A percentile compares a stretch with the other conserved stretches of the same genome.
These are phyloP conservation scores for Plantago elongata DNA, from an alignment of 257 asterid species.

Conservation along the genomic window DNA sequence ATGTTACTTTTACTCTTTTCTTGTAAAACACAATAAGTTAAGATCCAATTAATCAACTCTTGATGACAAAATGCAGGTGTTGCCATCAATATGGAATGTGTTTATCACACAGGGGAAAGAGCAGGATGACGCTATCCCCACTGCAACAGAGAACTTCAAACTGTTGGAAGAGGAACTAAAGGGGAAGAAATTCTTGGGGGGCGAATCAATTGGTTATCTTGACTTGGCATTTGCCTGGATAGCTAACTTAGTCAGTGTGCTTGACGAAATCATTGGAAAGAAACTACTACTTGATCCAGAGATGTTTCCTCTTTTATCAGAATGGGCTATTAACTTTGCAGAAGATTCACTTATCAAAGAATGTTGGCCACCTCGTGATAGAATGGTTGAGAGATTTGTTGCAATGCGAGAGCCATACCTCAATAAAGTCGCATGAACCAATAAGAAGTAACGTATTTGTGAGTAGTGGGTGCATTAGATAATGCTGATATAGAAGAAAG, in stretches of 20 bases:
- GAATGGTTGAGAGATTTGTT: slow-evolving; percentile 28
- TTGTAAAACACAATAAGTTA: no score
- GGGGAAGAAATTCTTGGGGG: slow-evolving; percentile 38
- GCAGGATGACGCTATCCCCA: slow-evolving; percentile 28
- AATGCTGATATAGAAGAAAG: no score
- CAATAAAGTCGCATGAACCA: slow-evolving; percentile 11
- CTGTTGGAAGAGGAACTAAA: slow-evolving; percentile 32
- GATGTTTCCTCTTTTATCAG: slow-evolving; percentile 27
- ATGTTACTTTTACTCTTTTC: no score
- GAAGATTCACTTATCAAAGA: slow-evolving; percentile 36
- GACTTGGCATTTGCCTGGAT: slow-evolving; percentile 42
- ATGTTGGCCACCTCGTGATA: slow-evolving; percentile 42
- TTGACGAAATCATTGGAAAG: slow-evolving; percentile 24
- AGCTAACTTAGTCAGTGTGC: slow-evolving; percentile 24
- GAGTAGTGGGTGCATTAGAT: no score
- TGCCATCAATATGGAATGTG: slow-evolving; percentile 25
- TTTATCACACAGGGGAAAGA: slow-evolving; percentile 27
- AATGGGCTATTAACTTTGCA: slow-evolving; percentile 34
- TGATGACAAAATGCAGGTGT: slow-evolving; percentile 17
- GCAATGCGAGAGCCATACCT: slow-evolving; percentile 23
- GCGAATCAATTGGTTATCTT: slow-evolving; percentile 37
- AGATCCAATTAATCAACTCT: no score
- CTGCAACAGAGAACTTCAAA: slow-evolving; percentile 23
- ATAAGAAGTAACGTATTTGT: no score
- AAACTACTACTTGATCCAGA: slow-evolving; percentile 30